Conservation (phyloP, 805 yeast genomes). For the Saccharomycopsis sp. region DNA sequence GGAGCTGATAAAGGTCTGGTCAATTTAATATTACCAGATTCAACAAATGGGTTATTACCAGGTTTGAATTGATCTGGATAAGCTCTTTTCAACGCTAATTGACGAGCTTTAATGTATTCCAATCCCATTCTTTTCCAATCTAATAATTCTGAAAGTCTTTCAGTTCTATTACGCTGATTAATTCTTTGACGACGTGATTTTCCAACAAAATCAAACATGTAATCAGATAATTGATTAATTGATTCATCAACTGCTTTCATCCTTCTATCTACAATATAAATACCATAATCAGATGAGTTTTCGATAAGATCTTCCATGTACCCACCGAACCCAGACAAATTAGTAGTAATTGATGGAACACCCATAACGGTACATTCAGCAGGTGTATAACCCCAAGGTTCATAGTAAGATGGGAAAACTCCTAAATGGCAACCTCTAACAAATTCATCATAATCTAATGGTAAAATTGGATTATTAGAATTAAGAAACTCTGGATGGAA, state of each 20-base stretch:
- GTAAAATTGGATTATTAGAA: slow-evolving; percentile 88
- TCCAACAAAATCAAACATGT: slow-evolving; percentile 81
- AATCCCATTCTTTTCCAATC: slow-evolving; percentile 99
- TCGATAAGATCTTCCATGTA: slow-evolving; percentile 98
- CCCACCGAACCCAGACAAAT: slow-evolving; percentile 94
- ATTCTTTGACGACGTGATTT: slow-evolving; percentile 95
- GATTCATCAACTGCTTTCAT: slow-evolving; percentile 89
- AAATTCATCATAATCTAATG: slow-evolving; percentile 93
- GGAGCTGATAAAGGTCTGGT: slow-evolving; percentile 95
- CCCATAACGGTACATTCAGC: slow-evolving; percentile 99
- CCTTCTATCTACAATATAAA: slow-evolving; percentile 93
- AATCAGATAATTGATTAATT: slow-evolving; percentile 79
- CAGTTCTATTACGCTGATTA: slow-evolving; percentile 96
- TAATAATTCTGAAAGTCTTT: slow-evolving; percentile 81
- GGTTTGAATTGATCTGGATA: slow-evolving; percentile 75
- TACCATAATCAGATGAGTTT: slow-evolving; percentile 91
- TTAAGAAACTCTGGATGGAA: slow-evolving; percentile 97
- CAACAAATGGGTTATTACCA: slow-evolving; percentile 36
- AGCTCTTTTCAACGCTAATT: slow-evolving; percentile 84
- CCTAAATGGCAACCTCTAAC: slow-evolving; percentile 98
- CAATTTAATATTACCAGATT: slow-evolving; percentile 52
- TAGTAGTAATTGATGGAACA: slow-evolving; percentile 94
- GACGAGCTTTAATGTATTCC: slow-evolving; percentile 92
- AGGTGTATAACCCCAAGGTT: slow-evolving; percentile 99
- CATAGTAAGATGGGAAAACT: slow-evolving; percentile 96